These are phyloP conservation scores for Zancudomyces culisetae DNA, from an alignment of 371 early-diverging fungal species.

Conservation along the genomic window DNA sequence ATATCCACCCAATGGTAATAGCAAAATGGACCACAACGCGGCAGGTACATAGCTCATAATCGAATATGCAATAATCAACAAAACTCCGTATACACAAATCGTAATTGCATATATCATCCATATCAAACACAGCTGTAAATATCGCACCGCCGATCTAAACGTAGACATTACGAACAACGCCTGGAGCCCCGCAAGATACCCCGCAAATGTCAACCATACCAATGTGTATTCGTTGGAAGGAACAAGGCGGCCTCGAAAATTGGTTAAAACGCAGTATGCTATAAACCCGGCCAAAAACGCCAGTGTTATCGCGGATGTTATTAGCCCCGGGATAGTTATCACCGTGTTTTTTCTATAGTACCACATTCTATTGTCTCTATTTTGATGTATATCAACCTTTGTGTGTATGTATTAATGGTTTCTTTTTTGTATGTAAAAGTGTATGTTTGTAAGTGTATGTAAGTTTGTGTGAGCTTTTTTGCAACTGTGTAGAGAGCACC, in stretches of 20 bases:
- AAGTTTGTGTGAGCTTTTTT: background rate
- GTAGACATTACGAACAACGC: conserved; percentile 24
- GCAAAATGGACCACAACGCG: conserved; percentile 14
- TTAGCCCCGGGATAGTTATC: conserved; percentile 17
- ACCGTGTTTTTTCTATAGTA: conserved; percentile 20
- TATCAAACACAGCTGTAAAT: conserved; percentile 11
- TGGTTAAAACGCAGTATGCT: conserved; percentile 14
- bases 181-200: conserved; percentile 10
- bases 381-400: background rate
- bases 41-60: conserved; percentile 5
- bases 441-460: no score
- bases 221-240: conserved; percentile 13
- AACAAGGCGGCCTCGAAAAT: conserved; percentile 11
- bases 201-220: conserved; percentile 19
- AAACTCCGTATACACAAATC: conserved; percentile 8
- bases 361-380: conserved; percentile 12
- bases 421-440: no score
- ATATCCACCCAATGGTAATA: conserved; percentile 6
- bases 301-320: conserved; percentile 9
- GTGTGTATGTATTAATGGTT: no score
- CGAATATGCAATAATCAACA: conserved; percentile 14
- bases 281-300: conserved; percentile 14
- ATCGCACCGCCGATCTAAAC: conserved; percentile 18
- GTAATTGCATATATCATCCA: conserved; percentile 19
- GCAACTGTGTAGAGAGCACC: background rate